Percentiles rank a stretch among this genome's conserved stretches.
Conservation (phyloP, 768 basidiomycete species). For the Candolleomyces efflorescens region DNA sequence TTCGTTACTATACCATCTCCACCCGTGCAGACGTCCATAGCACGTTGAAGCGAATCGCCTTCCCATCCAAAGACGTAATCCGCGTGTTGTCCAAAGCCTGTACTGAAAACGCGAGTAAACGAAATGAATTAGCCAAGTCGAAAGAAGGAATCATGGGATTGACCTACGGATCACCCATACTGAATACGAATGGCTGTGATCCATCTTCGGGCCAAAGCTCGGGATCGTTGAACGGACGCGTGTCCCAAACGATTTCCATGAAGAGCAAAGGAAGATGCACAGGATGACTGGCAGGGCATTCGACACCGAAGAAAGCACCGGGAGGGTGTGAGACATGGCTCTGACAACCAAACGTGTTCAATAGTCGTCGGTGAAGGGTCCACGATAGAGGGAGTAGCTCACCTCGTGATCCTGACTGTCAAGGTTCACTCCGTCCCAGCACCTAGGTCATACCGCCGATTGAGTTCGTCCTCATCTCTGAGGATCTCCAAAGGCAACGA, state of each 20-base stretch:
- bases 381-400: too few relatives aligned
- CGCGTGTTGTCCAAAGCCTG: constrained; percentile 9
- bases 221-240: constrained; percentile 9
- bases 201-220: constrained; percentile 9
- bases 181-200: constrained; percentile 11
- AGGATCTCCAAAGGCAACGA: too few relatives aligned
- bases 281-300: constrained; percentile 6
- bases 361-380: background rate
- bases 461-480: background rate
- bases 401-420: constrained; percentile 5
- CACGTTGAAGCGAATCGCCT: constrained; percentile 9
- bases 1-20: background rate
- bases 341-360: background rate
- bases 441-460: background rate
- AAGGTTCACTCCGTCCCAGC: constrained; percentile 9
- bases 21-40: constrained; percentile 8
- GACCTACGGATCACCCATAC: constrained; percentile 15
- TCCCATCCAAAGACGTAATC: constrained; percentile 12
- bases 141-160: background rate
- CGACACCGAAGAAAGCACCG: constrained; percentile 5
- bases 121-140: background rate
- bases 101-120: background rate
- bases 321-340: constrained; percentile 8
- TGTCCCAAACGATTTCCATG: constrained; percentile 14
- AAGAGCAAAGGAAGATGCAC: constrained; percentile 11